Percentiles rank a stretch among this genome's conserved stretches.
Conservation (phyloP, 2,329 filamentous ascomycete species). For the Fusarium papillatum region DNA sequence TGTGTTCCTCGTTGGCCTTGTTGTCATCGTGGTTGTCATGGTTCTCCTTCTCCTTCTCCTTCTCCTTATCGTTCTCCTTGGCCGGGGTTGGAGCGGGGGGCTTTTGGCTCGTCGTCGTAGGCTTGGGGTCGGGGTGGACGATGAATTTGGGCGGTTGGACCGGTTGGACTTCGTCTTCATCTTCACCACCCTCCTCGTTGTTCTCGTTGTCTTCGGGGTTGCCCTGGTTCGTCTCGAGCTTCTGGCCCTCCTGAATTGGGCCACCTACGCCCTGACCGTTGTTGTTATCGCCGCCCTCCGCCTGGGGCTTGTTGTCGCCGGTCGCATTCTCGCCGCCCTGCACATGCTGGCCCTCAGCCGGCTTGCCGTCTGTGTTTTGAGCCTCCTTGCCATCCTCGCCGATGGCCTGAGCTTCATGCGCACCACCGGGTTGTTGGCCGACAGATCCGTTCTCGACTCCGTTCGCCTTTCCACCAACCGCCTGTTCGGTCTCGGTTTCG, state of each 20-base stretch:
- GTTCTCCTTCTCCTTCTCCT: conserved; percentile 12
- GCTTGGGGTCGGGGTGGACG: background rate
- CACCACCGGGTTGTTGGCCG: conserved; percentile 16
- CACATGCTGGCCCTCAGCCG: conserved; percentile 2
- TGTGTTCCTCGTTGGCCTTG: background rate
- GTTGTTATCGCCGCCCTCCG: conserved; percentile 11
- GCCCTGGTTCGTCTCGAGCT: conserved; percentile 6
- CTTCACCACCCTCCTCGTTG: background rate
- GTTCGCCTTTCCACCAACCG: conserved; percentile 5
- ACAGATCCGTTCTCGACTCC: conserved; percentile 17
- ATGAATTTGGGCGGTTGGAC: background rate
- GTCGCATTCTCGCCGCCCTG: conserved; percentile 2
- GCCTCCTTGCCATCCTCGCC: conserved; percentile 22
- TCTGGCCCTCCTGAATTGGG: background rate
- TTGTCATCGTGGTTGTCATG: background rate
- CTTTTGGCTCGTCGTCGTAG: background rate
- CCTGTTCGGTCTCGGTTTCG: conserved; percentile 43
- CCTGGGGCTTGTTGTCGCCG: background rate
- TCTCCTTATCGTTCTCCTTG: background rate
- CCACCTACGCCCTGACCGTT: conserved; percentile 7
- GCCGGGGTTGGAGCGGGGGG: background rate
- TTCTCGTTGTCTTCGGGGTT: conserved; percentile 5
- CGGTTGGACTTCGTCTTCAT: conserved; percentile 11
- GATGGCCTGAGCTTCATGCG: conserved; percentile 19
- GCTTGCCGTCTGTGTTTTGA: conserved; percentile 1